Base-by-base conservation (phyloP, 768 basidiomycete genomes). In the Boletales sp. region DNA sequence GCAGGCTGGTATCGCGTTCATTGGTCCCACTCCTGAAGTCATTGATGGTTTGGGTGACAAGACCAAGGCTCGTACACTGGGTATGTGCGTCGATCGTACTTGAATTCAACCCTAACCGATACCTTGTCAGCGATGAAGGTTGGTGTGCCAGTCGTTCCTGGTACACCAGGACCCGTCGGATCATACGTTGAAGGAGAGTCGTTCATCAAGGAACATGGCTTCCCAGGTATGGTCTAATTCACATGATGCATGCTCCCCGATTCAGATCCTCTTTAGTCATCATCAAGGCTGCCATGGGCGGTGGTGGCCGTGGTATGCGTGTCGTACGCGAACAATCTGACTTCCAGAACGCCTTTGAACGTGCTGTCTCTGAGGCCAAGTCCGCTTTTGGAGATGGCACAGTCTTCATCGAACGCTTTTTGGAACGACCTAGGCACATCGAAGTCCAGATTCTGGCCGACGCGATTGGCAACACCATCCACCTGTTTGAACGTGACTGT, bases 221-320 rank as follows among this genome's bases (percentile, higher is more conserved):
- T 97, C 75, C 95, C 95, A 63, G 83, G 87, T 86, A 55, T 72
- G 65, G 27, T 43, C n/a, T 13, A 38, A 27, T 43, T 42, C 24
- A 30, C 10, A 29, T 27, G 24, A 27, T 7, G 21, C 29, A 3
- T 35, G 40, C 47, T 43, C 12, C 30, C 7, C 39, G 45, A 13
- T 50, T 43, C 45, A 38, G 31, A 41, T 10, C 61, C 41, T 24
- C 68, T 29, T 66, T 31, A 86, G 93, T 99, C 47, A 97, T 99
- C 69, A 97, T 99, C 82, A 99, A 98, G 74, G 97, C 97, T 35
- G 95, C 95, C 9, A 94, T 97, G 90, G 95, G 95, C 51, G 95
- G 94, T 51, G 95, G 95, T 60, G 97, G 97, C 47, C 91, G 95
- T 59, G 97, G 97, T 52, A 99, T 98, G 97, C 90, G 97, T 62